These are phyloP conservation scores for Diophrys appendiculata DNA, from an alignment of 73 alveolate genomes.

Conservation along the genomic window DNA sequence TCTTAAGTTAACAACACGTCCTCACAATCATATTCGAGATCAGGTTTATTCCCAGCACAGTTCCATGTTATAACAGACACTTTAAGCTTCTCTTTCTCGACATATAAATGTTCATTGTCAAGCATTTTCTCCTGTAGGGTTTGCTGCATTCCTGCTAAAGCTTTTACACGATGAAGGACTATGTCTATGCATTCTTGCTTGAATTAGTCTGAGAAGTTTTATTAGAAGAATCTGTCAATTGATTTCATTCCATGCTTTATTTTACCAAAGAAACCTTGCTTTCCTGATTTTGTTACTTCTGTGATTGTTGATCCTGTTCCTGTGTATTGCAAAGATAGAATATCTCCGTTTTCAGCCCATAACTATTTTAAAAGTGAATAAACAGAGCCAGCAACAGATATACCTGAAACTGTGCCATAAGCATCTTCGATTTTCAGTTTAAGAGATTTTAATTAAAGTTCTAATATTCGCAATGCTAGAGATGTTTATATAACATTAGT, in stretches of 20 bases:
- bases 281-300: slow-evolving; percentile 91
- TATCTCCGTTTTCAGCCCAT: slow-evolving; percentile 98
- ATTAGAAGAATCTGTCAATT: slow-evolving; percentile 66
- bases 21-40: not conserved
- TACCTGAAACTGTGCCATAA: too few species aligned
- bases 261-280: slow-evolving; percentile 85
- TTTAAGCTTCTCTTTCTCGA: slow-evolving; percentile 30
- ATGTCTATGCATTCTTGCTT: slow-evolving; percentile 67
- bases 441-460: not conserved
- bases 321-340: slow-evolving; percentile 84
- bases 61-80: slow-evolving; percentile 52
- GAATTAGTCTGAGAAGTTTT: slow-evolving; percentile 64
- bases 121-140: slow-evolving; percentile 4
- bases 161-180: slow-evolving; percentile 8
- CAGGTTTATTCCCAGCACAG: slow-evolving; percentile 51
- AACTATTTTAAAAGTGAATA: too few species aligned
- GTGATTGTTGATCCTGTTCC: slow-evolving; percentile 96
- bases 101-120: slow-evolving; percentile 46
- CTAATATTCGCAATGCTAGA: slow-evolving; percentile 8
- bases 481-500: slow-evolving; percentile 86
- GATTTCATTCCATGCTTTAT: slow-evolving; percentile 77
- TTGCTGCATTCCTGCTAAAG: not conserved
- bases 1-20: slow-evolving; percentile 18
- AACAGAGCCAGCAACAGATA: too few species aligned
- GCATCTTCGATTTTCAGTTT: too few species aligned